Evolutionary conservation across 148 eudicot genomes (phyloP).

Genomic region (Rhododendron ferrugineum): DNA sequence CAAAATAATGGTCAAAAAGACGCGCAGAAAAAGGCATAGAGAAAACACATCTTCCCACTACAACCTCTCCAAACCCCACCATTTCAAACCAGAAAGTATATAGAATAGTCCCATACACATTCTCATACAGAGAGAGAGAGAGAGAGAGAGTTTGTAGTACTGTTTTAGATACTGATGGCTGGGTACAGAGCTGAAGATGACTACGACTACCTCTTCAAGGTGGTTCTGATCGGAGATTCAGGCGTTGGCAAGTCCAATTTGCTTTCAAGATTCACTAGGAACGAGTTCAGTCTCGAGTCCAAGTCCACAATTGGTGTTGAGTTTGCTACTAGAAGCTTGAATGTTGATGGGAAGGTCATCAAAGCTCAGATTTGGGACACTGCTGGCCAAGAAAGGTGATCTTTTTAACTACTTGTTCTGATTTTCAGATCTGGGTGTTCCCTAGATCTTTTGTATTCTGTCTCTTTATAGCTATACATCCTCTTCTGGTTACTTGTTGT

Average conservation of each 20-base stretch:
- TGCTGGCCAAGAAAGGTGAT: constrained; percentile 27
- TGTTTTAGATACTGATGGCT: constrained; percentile 2
- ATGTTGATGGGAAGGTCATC: constrained; percentile 22
- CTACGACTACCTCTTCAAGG: constrained; percentile 27
- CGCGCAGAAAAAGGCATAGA: not conserved
- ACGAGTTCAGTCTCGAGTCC: constrained; percentile 59
- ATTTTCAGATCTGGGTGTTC: constrained; percentile 7
- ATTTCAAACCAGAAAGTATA: not conserved
- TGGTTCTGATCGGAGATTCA: constrained; percentile 25
- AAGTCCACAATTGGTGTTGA: constrained; percentile 52
- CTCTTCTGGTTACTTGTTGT: not conserved
- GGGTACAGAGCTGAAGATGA: constrained; percentile 29
- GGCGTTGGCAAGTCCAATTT: constrained; percentile 28
- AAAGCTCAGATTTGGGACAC: constrained; percentile 35
- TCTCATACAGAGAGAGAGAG: not conserved
- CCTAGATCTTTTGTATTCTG: not conserved
- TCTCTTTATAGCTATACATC: not conserved
- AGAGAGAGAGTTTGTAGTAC: not conserved
- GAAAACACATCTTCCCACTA: not conserved
- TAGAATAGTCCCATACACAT: not conserved
- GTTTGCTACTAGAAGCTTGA: constrained; percentile 25
- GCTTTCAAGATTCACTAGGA: constrained; percentile 38
- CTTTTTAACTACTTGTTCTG: not conserved
- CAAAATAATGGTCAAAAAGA: not conserved
- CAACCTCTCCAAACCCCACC: not conserved